Evolutionary conservation across 345 rosid species (phyloP).

Genomic region (Citrus hindsii): DNA sequence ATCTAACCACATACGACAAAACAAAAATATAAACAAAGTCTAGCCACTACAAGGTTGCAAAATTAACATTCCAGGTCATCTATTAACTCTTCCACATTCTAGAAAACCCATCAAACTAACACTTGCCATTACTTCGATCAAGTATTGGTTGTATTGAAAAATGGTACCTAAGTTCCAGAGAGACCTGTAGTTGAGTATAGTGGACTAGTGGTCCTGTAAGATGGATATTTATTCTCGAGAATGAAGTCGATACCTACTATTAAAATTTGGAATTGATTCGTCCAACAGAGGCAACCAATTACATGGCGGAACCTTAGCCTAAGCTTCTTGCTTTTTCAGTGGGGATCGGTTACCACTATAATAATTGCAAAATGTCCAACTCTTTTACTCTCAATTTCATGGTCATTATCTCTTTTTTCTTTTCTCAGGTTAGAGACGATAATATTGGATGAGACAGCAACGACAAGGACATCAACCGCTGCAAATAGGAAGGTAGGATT

Average conservation of each 20-base stretch:
- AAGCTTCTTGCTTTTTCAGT: not conserved
- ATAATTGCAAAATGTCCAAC: not conserved
- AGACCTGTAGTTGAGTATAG: not conserved
- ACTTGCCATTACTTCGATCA: too few species aligned
- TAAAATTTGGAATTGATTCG: not conserved
- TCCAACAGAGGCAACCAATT: not conserved
- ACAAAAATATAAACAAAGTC: too few species aligned
- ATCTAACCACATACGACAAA: too few species aligned
- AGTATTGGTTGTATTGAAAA: not conserved
- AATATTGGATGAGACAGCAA: not conserved
- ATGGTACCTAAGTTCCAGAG: not conserved
- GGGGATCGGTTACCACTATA: conserved; percentile 3
- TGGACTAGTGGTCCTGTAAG: conserved; percentile 12
- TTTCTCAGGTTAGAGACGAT: not conserved
- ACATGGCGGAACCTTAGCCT: not conserved
- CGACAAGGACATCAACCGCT: not conserved
- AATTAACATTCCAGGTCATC: too few species aligned
- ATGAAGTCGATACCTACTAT: not conserved
- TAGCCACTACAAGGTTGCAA: too few species aligned
- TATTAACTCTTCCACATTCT: not conserved
- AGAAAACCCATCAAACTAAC: not conserved
- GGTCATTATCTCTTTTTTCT: not conserved
- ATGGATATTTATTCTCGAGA: not conserved
- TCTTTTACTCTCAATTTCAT: too few species aligned
- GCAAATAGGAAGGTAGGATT: too few species aligned